Evolutionary conservation across 495 filamentous ascomycete species (phyloP).

Genomic region (Penicillium cosmopolitanum): DNA sequence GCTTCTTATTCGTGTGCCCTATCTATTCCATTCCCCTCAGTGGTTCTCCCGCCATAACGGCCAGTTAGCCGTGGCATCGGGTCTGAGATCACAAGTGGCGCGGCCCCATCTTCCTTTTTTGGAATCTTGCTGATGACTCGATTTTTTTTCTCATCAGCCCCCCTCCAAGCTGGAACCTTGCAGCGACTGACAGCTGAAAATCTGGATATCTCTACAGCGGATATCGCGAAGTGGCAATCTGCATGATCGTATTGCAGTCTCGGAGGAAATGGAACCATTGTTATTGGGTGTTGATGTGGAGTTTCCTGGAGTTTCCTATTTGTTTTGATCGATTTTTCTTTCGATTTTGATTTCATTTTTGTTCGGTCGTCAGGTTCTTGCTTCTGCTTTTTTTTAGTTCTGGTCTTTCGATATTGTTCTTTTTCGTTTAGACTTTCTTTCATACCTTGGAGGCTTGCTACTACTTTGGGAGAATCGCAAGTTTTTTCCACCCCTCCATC

Average conservation of each 20-base stretch:
- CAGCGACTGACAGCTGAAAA: slow-evolving; percentile 41
- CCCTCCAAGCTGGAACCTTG: slow-evolving; percentile 32
- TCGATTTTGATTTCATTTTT: not conserved
- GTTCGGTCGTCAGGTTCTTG: not conserved
- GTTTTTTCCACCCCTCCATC: not conserved
- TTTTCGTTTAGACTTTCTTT: slow-evolving; percentile 5
- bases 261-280: not conserved
- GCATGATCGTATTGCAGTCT: slow-evolving; percentile 22
- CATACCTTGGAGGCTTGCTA: not conserved
- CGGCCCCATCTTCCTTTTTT: slow-evolving; percentile 9
- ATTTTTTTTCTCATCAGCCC: slow-evolving; percentile 24
- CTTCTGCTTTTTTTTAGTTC: slow-evolving; percentile 6
- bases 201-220: slow-evolving; percentile 39
- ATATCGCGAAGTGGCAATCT: slow-evolving; percentile 41
- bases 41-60: not conserved
- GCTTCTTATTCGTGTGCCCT: not conserved
- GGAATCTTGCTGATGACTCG: slow-evolving; percentile 19
- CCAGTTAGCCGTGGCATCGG: not conserved
- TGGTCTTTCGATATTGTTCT: not conserved
- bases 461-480: not conserved
- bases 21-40: slow-evolving; percentile 3
- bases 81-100: slow-evolving; percentile 1
- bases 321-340: not conserved
- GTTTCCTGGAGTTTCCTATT: slow-evolving; percentile 18
- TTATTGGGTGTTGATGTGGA: slow-evolving; percentile 19